These are phyloP conservation scores for Zymoseptoria pseudotritici DNA, from an alignment of 2,329 filamentous ascomycete genomes.

Conservation along the genomic window DNA sequence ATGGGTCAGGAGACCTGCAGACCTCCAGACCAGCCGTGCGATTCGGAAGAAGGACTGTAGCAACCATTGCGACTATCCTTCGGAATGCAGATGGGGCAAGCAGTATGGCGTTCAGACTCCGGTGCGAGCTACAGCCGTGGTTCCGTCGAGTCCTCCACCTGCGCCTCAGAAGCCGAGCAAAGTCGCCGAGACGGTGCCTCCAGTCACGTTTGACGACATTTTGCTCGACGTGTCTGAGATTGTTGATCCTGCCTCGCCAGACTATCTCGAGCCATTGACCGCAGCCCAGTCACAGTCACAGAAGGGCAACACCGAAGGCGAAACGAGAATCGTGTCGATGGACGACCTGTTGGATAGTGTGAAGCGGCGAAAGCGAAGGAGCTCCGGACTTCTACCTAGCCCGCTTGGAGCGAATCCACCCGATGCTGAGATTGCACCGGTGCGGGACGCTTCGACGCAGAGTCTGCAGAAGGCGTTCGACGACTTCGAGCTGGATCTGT, in stretches of 20 bases:
- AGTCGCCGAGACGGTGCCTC: constrained; percentile 1
- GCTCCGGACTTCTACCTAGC: constrained; percentile 16
- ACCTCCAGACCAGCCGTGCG: not conserved
- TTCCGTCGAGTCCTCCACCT: constrained; percentile 1
- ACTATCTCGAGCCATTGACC: constrained; percentile 15
- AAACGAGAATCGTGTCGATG: constrained; percentile 21
- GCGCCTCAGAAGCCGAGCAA: not conserved
- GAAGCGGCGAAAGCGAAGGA: constrained; percentile 23
- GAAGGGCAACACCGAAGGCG: constrained; percentile 10
- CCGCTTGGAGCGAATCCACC: constrained; percentile 23
- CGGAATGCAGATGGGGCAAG: constrained; percentile 38
- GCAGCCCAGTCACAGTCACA: constrained; percentile 2
- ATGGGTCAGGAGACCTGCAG: constrained; percentile 10
- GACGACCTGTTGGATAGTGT: constrained; percentile 22
- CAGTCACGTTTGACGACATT: constrained; percentile 24
- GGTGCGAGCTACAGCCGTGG: constrained; percentile 1
- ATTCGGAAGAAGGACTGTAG: constrained; percentile 35
- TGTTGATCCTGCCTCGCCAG: constrained; percentile 4
- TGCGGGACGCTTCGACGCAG: not conserved
- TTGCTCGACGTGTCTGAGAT: constrained; percentile 9
- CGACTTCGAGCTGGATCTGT: constrained; percentile 22
- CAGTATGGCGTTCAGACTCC: constrained; percentile 23
- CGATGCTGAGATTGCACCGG: constrained; percentile 2
- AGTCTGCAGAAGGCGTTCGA: constrained; percentile 18
- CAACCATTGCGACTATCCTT: constrained; percentile 40